Evolutionary conservation across 2,329 filamentous ascomycete species (phyloP).

Genomic region (Metarhizium humberi): DNA sequence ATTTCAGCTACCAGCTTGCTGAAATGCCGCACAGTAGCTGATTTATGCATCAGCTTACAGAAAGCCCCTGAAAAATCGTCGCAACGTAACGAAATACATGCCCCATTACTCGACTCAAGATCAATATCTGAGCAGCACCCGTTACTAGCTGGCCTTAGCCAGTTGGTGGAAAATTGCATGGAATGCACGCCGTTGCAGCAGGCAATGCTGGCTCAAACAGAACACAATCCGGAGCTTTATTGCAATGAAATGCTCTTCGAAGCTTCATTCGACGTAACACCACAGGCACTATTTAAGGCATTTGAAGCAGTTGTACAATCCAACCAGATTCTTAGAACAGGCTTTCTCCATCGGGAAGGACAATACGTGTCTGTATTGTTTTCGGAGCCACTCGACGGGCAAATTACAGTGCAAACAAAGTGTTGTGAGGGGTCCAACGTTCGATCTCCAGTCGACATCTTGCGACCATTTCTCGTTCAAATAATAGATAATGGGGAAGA

Average conservation of each 20-base stretch:
- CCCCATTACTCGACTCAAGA: background rate
- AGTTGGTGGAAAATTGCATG: slow-evolving; percentile 12
- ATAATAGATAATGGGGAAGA: slow-evolving; percentile 23
- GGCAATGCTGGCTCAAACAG: slow-evolving; percentile 73
- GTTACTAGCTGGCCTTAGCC: no score
- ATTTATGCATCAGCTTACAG: slow-evolving; percentile 12
- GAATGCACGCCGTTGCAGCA: slow-evolving; percentile 66
- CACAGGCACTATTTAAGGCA: slow-evolving; percentile 34
- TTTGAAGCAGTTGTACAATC: slow-evolving; percentile 37
- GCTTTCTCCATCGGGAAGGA: slow-evolving; percentile 50
- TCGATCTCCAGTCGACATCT: slow-evolving; percentile 26
- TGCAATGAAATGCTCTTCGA: slow-evolving; percentile 68
- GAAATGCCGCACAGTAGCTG: slow-evolving; percentile 35
- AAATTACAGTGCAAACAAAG: slow-evolving; percentile 21
- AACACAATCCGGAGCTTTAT: slow-evolving; percentile 50
- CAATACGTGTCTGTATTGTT: slow-evolving; percentile 45
- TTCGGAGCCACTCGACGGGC: slow-evolving; percentile 35
- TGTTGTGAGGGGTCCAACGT: slow-evolving; percentile 30
- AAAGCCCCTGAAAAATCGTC: background rate
- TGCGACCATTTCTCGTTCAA: slow-evolving; percentile 55
- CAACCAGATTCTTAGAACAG: slow-evolving; percentile 65
- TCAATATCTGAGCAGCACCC: slow-evolving; percentile 1
- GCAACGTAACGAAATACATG: background rate
- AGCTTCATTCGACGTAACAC: slow-evolving; percentile 28
- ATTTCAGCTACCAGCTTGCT: slow-evolving; percentile 55